A percentile compares a stretch with the other conserved stretches of the same genome.
Conservation (phyloP, 441 rosid genomes). For the Gossypium lobatum region DNA sequence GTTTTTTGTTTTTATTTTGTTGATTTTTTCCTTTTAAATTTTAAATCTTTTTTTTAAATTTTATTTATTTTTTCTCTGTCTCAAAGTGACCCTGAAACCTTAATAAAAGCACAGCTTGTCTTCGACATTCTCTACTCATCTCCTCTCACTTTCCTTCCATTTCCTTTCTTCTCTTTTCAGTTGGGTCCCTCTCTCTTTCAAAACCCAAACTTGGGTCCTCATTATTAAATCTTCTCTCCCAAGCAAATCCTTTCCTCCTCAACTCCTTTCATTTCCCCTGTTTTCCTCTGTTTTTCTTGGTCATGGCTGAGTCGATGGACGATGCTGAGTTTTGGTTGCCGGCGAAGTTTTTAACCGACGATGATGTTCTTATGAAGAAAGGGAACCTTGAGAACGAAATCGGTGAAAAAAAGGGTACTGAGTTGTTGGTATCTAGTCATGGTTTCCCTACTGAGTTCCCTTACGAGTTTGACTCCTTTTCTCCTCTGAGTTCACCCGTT, state of each 20-base stretch:
- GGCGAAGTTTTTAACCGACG: slow-evolving; percentile 23
- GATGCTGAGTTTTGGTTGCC: slow-evolving; percentile 35
- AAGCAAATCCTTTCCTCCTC: slow-evolving; percentile 11
- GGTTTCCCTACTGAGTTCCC: slow-evolving; percentile 72
- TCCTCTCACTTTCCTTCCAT: slow-evolving; percentile 1
- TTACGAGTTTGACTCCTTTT: slow-evolving; percentile 56
- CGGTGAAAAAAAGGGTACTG: slow-evolving; percentile 7
- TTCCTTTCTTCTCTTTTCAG: background rate
- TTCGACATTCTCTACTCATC: slow-evolving; percentile 49
- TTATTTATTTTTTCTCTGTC: slow-evolving; percentile 22
- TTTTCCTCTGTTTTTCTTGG: background rate
- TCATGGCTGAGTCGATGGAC: slow-evolving; percentile 31
- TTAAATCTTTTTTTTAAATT: background rate
- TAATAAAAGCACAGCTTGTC: slow-evolving; percentile 66
- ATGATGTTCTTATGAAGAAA: slow-evolving; percentile 21
- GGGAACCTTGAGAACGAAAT: background rate
- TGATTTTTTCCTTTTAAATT: background rate
- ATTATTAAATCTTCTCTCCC: slow-evolving; percentile 30
- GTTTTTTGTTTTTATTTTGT: slow-evolving; percentile 8
- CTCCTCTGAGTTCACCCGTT: slow-evolving; percentile 44
- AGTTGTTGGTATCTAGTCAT: slow-evolving; percentile 25
- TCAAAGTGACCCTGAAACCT: slow-evolving; percentile 55
- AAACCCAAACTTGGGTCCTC: slow-evolving; percentile 11
- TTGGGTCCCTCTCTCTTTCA: slow-evolving; percentile 33
- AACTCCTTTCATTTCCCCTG: background rate